Evolutionary conservation across 2,329 filamentous ascomycete species (phyloP).

Genomic region (Grosmannia clavigera): DNA sequence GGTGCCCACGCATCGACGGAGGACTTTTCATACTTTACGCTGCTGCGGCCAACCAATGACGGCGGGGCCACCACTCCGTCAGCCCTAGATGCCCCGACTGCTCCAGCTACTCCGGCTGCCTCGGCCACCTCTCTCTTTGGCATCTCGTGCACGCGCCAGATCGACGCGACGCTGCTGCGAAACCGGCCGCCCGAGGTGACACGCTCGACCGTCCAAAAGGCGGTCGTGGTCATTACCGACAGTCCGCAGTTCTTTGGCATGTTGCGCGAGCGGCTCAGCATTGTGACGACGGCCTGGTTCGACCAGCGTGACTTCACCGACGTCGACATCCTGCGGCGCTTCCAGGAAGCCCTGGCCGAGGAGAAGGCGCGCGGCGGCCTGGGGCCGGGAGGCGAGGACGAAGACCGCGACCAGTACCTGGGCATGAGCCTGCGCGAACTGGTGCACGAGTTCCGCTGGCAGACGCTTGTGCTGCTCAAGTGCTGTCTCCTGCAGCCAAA

Average conservation of each 20-base stretch:
- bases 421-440: constrained; percentile 82
- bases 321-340: constrained; percentile 75
- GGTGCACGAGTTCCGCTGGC: constrained; percentile 87
- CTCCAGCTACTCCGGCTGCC: constrained; percentile 25
- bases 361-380: constrained; percentile 45
- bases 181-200: constrained; percentile 81
- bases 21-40: constrained; percentile 97
- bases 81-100: constrained; percentile 14
- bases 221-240: constrained; percentile 88
- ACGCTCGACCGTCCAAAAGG: constrained; percentile 95
- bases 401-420: constrained; percentile 74
- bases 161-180: constrained; percentile 66
- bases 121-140: constrained; percentile 81
- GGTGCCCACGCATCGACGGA: constrained; percentile 91
- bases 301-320: constrained; percentile 87
- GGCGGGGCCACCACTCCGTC: constrained; percentile 15
- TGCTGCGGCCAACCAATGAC: constrained; percentile 44
- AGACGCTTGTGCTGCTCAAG: constrained; percentile 89
- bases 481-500: constrained; percentile 89
- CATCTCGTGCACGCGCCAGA: constrained; percentile 86
- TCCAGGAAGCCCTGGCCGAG: constrained; percentile 75
- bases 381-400: constrained; percentile 37
- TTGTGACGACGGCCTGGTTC: constrained; percentile 95
- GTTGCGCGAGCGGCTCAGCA: constrained; percentile 74
- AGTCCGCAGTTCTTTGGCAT: constrained; percentile 83